Conservation (phyloP, 2,329 filamentous ascomycete genomes). For the Exophiala mesophila region DNA sequence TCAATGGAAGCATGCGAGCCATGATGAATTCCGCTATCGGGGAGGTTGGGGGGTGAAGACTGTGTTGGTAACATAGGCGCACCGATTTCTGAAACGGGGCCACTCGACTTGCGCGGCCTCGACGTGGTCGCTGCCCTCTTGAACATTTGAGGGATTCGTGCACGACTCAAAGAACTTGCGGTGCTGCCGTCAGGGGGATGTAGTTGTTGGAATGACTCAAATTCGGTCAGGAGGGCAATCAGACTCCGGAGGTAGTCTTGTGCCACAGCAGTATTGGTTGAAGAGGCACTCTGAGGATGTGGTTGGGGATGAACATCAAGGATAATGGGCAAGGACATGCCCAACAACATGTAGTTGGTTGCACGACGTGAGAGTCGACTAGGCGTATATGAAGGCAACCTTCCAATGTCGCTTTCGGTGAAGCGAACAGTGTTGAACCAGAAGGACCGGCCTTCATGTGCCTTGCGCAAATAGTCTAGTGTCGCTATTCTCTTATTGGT, state of each 20-base stretch:
- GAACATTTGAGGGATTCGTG: constrained; percentile 79
- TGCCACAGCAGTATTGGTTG: constrained; percentile 63
- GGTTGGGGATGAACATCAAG: constrained; percentile 60
- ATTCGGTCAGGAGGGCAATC: constrained; percentile 80
- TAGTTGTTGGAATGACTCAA: constrained; percentile 86
- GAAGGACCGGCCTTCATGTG: constrained; percentile 92
- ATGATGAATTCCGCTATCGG: constrained; percentile 19
- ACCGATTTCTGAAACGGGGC: constrained; percentile 55
- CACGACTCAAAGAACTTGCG: constrained; percentile 66
- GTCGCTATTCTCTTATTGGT: constrained; percentile 92
- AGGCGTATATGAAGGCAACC: constrained; percentile 79
- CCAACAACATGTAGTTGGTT: constrained; percentile 88
- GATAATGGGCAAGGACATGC: constrained; percentile 82
- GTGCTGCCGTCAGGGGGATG: constrained; percentile 71
- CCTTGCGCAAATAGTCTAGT: constrained; percentile 84
- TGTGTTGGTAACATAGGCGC: constrained; percentile 40
- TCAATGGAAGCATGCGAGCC: constrained; percentile 31
- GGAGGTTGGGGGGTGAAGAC: constrained; percentile 19
- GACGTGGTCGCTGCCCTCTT: constrained; percentile 59
- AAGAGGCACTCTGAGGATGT: constrained; percentile 13
- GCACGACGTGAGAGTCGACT: constrained; percentile 83
- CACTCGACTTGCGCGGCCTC: constrained; percentile 37
- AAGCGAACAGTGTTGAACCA: constrained; percentile 98
- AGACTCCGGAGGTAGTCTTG: constrained; percentile 83
- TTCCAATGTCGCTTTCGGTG: constrained; percentile 70